Percentiles rank a stretch among this genome's conserved stretches.
These are phyloP conservation scores for Citeromyces nyonsensis DNA, from an alignment of 805 yeast genomes.

Conservation along the genomic window DNA sequence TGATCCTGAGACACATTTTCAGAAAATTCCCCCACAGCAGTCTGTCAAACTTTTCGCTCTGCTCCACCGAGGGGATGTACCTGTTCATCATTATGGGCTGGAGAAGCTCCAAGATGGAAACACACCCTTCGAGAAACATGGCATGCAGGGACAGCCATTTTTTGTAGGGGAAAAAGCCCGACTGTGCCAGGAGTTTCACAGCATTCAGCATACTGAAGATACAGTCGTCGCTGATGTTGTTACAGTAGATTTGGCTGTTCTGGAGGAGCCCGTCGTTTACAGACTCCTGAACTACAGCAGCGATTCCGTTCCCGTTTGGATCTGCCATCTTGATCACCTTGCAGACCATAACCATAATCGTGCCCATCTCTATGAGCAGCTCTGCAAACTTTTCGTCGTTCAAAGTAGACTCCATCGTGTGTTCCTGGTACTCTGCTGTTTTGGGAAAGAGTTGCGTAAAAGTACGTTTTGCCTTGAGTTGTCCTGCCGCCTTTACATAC, in stretches of 20 bases:
- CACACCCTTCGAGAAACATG: constrained; percentile 36
- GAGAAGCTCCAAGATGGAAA: constrained; percentile 36
- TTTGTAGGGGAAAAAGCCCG: constrained; percentile 46
- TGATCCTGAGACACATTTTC: constrained; percentile 37
- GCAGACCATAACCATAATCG: constrained; percentile 40
- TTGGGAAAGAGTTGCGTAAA: constrained; percentile 60
- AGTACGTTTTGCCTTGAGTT: constrained; percentile 42
- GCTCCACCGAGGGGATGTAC: constrained; percentile 34
- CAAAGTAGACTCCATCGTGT: constrained; percentile 61
- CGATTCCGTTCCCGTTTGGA: neutral
- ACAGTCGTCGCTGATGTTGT: neutral
- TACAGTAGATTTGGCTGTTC: neutral
- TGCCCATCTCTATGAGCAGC: constrained; percentile 50
- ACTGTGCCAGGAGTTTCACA: constrained; percentile 32
- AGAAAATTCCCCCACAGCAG: constrained; percentile 56
- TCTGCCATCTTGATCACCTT: constrained; percentile 12
- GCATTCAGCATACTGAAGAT: constrained; percentile 21
- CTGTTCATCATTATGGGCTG: constrained; percentile 29
- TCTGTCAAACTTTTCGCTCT: constrained; percentile 38
- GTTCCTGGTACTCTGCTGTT: constrained; percentile 43
- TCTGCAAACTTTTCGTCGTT: constrained; percentile 59
- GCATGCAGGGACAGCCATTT: constrained; percentile 65
- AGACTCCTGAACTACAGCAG: neutral
- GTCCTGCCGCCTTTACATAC: constrained; percentile 26
- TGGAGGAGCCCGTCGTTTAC: neutral